Evolutionary conservation across 2,329 filamentous ascomycete genomes (phyloP).

Genomic region (Ascomycota sp.): DNA sequence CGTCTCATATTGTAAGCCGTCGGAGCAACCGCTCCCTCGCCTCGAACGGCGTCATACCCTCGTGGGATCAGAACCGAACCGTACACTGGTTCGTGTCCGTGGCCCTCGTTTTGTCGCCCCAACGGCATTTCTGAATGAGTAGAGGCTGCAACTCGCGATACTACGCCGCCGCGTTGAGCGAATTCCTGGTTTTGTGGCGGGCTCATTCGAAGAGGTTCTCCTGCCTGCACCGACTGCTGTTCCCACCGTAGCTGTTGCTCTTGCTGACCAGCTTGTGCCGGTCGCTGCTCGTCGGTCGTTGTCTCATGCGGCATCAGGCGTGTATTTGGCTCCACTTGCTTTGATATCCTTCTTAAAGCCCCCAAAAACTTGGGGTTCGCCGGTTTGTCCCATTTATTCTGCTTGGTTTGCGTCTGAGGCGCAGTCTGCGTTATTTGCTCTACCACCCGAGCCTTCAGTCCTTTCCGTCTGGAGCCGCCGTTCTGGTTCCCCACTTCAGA

Average conservation of each 20-base stretch:
- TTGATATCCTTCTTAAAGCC: conserved; percentile 9
- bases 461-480: conserved; percentile 12
- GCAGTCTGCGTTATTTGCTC: conserved; percentile 7
- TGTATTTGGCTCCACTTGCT: conserved; percentile 1
- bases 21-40: conserved; percentile 12
- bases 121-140: too few relatives aligned
- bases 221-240: too few relatives aligned
- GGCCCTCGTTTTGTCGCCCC: neutral
- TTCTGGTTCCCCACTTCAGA: neutral
- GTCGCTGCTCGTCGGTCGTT: too few relatives aligned
- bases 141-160: too few relatives aligned
- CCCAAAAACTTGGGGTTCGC: conserved; percentile 10
- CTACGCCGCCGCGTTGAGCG: too few relatives aligned
- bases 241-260: too few relatives aligned
- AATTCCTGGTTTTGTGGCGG: too few relatives aligned
- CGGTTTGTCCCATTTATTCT: conserved; percentile 6
- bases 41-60: conserved; percentile 16
- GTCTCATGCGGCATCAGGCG: too few relatives aligned
- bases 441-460: conserved; percentile 12
- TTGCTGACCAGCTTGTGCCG: too few relatives aligned
- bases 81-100: conserved; percentile 14
- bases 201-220: too few relatives aligned
- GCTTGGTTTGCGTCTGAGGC: conserved; percentile 4
- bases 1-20: conserved; percentile 9
- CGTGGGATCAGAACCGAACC: conserved; percentile 17